Percentiles rank a stretch among this genome's conserved stretches.
Evolutionary conservation across 208 protist species (phyloP).

Genomic region (Lotmaria passim): DNA sequence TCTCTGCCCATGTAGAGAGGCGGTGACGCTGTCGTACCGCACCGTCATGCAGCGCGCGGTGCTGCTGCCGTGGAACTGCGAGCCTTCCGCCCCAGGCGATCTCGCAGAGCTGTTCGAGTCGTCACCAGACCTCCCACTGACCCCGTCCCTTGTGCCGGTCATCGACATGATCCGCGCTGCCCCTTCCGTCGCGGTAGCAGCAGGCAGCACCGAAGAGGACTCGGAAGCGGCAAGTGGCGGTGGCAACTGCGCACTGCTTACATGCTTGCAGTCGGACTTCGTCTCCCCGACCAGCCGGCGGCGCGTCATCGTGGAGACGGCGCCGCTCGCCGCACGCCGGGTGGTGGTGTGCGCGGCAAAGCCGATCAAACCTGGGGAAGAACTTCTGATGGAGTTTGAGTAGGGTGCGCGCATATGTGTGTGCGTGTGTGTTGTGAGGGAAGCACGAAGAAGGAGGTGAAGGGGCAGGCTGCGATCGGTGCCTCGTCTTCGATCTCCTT

Average conservation of each 20-base stretch:
- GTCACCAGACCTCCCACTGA: constrained; percentile 47
- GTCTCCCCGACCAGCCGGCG: constrained; percentile 59
- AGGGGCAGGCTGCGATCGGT: background rate
- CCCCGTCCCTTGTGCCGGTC: constrained; percentile 82
- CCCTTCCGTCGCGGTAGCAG: background rate
- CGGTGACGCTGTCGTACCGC: constrained; percentile 51
- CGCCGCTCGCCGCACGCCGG: constrained; percentile 48
- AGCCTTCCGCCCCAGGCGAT: constrained; percentile 71
- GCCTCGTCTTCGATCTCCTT: background rate
- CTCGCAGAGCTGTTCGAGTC: constrained; percentile 65
- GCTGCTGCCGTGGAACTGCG: constrained; percentile 69
- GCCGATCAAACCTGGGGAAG: constrained; percentile 67
- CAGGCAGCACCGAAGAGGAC: background rate
- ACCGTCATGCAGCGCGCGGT: constrained; percentile 69
- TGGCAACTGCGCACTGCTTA: constrained; percentile 76
- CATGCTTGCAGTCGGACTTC: constrained; percentile 79
- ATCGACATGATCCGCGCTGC: constrained; percentile 70
- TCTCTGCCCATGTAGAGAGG: constrained; percentile 36
- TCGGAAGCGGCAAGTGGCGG: background rate
- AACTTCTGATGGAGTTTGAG: constrained; percentile 69
- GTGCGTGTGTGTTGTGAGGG: background rate
- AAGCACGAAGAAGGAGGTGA: background rate
- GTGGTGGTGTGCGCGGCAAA: constrained; percentile 78
- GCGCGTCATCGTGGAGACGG: constrained; percentile 62
- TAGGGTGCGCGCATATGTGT: too few species aligned